These are phyloP conservation scores for Solanum pinnatisectum DNA, from an alignment of 257 asterid genomes.

Conservation along the genomic window DNA sequence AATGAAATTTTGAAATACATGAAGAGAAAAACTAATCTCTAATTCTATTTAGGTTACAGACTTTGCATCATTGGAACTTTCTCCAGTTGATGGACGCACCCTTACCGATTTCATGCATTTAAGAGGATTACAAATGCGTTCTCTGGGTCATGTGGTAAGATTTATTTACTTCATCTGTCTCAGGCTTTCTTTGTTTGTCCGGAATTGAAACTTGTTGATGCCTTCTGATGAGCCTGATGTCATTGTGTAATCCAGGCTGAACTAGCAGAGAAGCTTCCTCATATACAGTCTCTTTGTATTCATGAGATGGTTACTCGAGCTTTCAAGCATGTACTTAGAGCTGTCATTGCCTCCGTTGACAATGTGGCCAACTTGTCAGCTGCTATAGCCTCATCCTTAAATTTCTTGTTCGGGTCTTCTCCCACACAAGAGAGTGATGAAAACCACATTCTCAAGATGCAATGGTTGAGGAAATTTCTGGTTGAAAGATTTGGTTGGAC, in stretches of 20 bases:
- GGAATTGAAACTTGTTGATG: neutral
- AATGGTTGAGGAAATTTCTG: slow-evolving; percentile 62
- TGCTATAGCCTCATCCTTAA: slow-evolving; percentile 68
- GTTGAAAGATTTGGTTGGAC: slow-evolving; percentile 72
- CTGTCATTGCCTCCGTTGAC: slow-evolving; percentile 83
- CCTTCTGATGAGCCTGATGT: slow-evolving; percentile 6
- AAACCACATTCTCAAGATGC: slow-evolving; percentile 44
- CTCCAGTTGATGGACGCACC: slow-evolving; percentile 98
- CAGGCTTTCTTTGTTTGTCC: neutral
- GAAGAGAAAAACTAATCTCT: slow-evolving; percentile 4
- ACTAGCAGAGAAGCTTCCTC: slow-evolving; percentile 95
- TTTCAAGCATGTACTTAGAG: slow-evolving; percentile 78
- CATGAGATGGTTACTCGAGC: slow-evolving; percentile 99
- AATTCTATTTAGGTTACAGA: slow-evolving; percentile 70
- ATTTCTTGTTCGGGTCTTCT: slow-evolving; percentile 76
- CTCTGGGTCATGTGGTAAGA: slow-evolving; percentile 94
- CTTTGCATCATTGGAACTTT: slow-evolving; percentile 97
- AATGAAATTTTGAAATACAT: neutral
- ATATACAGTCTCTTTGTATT: slow-evolving; percentile 90
- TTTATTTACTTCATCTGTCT: neutral
- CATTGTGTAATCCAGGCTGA: slow-evolving; percentile 64
- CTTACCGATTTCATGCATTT: slow-evolving; percentile 98
- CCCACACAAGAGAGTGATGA: slow-evolving; percentile 22
- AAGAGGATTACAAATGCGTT: slow-evolving; percentile 85
- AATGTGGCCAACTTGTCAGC: slow-evolving; percentile 46